phyloP scores from a whole-genome alignment of 2,329 filamentous ascomycete species.

The Eutypella sp. region DNA sequence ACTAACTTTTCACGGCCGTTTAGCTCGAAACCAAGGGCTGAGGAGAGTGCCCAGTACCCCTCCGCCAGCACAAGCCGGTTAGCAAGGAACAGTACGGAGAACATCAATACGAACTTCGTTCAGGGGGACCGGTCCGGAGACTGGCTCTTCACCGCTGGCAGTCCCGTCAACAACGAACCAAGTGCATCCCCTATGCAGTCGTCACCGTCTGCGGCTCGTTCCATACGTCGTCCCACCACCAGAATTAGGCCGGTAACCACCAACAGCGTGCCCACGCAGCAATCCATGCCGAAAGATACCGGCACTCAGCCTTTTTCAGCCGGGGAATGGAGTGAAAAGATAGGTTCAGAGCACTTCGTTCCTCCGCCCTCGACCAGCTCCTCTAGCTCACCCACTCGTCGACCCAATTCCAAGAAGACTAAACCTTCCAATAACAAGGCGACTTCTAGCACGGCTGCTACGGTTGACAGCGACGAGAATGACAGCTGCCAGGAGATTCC shows the following conservation, averaged over 20 bases:
- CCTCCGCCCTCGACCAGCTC: conserved; percentile 36
- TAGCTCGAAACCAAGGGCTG: conserved; percentile 49
- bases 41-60: conserved; percentile 41
- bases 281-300: conserved; percentile 16
- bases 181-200: conserved; percentile 28
- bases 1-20: conserved; percentile 29
- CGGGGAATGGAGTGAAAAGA: conserved; percentile 49
- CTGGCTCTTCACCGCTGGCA: conserved; percentile 51
- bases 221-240: conserved; percentile 35
- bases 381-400: conserved; percentile 42
- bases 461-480: conserved; percentile 43
- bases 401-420: conserved; percentile 52
- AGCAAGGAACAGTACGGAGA: conserved; percentile 48
- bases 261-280: conserved; percentile 15
- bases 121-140: conserved; percentile 39
- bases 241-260: conserved; percentile 17
- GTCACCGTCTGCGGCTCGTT: conserved; percentile 35
- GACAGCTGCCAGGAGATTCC: conserved; percentile 28
- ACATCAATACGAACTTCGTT: conserved; percentile 58
- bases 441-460: conserved; percentile 38
- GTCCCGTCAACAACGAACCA: conserved; percentile 23
- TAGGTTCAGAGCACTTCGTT: conserved; percentile 50
- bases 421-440: conserved; percentile 55
- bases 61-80: conserved; percentile 37
- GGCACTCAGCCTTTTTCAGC: conserved; percentile 39